These are phyloP conservation scores for Ophiosphaerella herpotricha DNA, from an alignment of 2,329 filamentous ascomycete genomes.

Conservation along the genomic window DNA sequence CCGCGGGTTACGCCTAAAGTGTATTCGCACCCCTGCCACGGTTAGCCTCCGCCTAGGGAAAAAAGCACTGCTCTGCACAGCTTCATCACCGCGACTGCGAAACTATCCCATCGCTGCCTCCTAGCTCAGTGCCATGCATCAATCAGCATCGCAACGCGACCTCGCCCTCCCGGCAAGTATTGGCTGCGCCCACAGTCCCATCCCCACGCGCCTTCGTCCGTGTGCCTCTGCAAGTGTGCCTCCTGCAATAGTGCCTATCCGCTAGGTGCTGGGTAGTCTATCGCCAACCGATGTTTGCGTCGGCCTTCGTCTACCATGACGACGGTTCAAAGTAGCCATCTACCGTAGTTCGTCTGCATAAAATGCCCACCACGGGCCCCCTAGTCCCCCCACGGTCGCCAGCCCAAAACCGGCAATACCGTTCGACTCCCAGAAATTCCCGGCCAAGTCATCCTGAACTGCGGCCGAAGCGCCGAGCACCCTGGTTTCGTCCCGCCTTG, in stretches of 20 bases:
- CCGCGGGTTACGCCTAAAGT: constrained; percentile 27
- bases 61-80: background rate
- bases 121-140: constrained; percentile 1
- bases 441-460: constrained; percentile 38
- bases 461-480: constrained; percentile 44
- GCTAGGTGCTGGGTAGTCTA: too few relatives aligned
- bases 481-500: constrained; percentile 40
- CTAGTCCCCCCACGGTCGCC: constrained; percentile 36
- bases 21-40: constrained; percentile 10
- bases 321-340: constrained; percentile 6
- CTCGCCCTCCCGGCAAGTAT: constrained; percentile 7
- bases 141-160: constrained; percentile 11
- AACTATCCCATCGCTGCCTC: too few relatives aligned
- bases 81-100: constrained; percentile 4
- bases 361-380: constrained; percentile 19
- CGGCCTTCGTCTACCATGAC: constrained; percentile 14
- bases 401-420: constrained; percentile 36
- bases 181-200: constrained; percentile 11
- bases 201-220: constrained; percentile 24
- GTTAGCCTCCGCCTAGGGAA: constrained; percentile 33
- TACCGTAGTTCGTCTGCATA: constrained; percentile 8
- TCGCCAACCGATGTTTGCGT: constrained; percentile 14
- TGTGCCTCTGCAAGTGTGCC: constrained; percentile 2
- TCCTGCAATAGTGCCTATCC: background rate
- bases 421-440: constrained; percentile 46